phyloP scores from a whole-genome alignment of 768 basidiomycete species.

The Mycena amicta region DNA sequence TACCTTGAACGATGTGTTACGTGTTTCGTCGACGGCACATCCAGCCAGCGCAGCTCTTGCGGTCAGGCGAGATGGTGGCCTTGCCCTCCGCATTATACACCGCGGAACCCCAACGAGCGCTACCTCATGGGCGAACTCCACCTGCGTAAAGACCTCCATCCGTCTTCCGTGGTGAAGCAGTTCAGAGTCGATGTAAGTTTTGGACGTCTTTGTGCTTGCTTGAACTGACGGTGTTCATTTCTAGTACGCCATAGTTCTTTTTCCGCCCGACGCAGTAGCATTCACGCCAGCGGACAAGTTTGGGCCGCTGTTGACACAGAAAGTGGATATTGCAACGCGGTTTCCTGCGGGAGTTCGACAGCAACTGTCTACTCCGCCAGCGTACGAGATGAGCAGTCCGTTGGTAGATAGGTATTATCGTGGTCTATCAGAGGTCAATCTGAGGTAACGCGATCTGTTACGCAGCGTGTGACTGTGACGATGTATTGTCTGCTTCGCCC shows the following conservation, averaged over 20 bases:
- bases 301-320: slow-evolving; percentile 4
- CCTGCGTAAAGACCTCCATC: slow-evolving; percentile 12
- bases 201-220: neutral
- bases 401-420: neutral
- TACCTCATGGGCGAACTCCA: slow-evolving; percentile 15
- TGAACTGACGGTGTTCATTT: neutral
- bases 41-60: neutral
- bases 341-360: slow-evolving; percentile 9
- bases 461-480: too few species aligned
- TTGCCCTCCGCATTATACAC: neutral
- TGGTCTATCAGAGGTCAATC: too few species aligned
- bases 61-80: slow-evolving; percentile 17
- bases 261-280: slow-evolving; percentile 7
- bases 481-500: too few species aligned
- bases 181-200: slow-evolving; percentile 11
- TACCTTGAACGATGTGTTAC: slow-evolving; percentile 11
- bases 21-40: neutral
- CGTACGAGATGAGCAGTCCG: neutral
- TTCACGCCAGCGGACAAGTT: neutral
- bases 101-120: neutral
- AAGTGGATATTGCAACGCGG: slow-evolving; percentile 17
- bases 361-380: neutral
- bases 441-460: too few species aligned
- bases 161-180: slow-evolving; percentile 2
- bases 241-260: slow-evolving; percentile 14